A percentile compares a stretch with the other conserved stretches of the same genome.
Conservation (phyloP, 2,329 filamentous ascomycete genomes). For the Fusarium zealandicum region DNA sequence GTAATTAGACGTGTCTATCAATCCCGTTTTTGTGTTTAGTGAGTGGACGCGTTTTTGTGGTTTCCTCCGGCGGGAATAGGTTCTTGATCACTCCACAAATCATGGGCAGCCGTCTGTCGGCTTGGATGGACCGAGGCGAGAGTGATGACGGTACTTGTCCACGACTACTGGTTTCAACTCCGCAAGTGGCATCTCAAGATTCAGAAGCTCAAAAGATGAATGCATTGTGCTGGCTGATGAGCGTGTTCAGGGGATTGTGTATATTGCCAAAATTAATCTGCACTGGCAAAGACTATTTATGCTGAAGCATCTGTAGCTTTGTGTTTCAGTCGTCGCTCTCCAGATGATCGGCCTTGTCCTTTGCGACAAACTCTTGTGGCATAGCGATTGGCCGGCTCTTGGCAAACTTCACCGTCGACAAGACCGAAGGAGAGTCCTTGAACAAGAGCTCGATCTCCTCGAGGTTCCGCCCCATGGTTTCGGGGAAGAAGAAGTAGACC, state of each 20-base stretch:
- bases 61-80: slow-evolving; percentile 6
- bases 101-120: neutral
- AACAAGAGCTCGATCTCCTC: slow-evolving; percentile 44
- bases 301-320: neutral
- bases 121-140: too few relatives aligned
- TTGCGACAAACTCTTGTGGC: slow-evolving; percentile 21
- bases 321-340: slow-evolving; percentile 47
- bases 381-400: slow-evolving; percentile 22
- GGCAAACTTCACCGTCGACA: slow-evolving; percentile 29
- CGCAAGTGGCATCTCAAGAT: too few relatives aligned
- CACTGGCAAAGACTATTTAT: too few relatives aligned
- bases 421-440: slow-evolving; percentile 26
- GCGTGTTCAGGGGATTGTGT: too few relatives aligned
- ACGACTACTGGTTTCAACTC: too few relatives aligned
- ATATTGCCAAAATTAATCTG: too few relatives aligned
- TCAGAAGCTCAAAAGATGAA: too few relatives aligned
- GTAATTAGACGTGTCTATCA: neutral
- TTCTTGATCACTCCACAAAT: slow-evolving; percentile 4
- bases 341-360: slow-evolving; percentile 22
- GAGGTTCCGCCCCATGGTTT: slow-evolving; percentile 44
- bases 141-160: too few relatives aligned
- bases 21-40: neutral
- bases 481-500: slow-evolving; percentile 49
- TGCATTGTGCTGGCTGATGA: too few relatives aligned
- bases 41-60: neutral